Base-by-base conservation (phyloP, 2,329 filamentous ascomycete species). In the Trichoderma polysporum region DNA sequence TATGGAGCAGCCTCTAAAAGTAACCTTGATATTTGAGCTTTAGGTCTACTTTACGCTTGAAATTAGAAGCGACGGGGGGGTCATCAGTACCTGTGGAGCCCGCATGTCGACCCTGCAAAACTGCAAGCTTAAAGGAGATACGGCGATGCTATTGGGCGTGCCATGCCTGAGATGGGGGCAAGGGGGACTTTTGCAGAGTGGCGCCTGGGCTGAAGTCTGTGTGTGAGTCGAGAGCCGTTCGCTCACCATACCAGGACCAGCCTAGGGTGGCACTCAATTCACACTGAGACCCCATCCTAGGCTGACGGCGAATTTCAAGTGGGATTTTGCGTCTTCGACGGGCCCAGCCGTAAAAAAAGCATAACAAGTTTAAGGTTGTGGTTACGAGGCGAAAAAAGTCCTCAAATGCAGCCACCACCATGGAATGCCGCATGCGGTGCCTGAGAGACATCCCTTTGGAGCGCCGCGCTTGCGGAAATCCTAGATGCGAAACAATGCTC, bases 161-260 rank as follows among this genome's bases (percentile, higher is more conserved):
- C 52, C 19, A 33, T 47, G 27, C 29, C 37, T 25, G 4, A 13
- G 59, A n/a, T 22, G 35, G 49, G 33, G 49, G 27, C 35, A 52
- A 25, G 57, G 47, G 56, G 65, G 56, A 66, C 65, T 66, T 66
- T 66, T 66, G 65, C 35, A 56, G 47, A 47, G 65, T 66, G 65
- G 65, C 65, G 57, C 49, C 57, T 33, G 13, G 19, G 31, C 19
- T 4, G 7, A 47, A 22, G 41, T 19, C 31, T 33, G n/a, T 25
- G 47, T 13, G 27, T 45, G 47, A 52, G 49, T 45, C 54, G 35
- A 60, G 35, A 66, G 54, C 45, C 22, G 33, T 9, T 35, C 25
- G 61, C 50, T 64, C 33, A 45, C 60, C 61, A 56, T 56, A 25
- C 61, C 50, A 2, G 61, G 61, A 64, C 8, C 29, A 56, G 61